Base-by-base conservation (phyloP, 2,329 filamentous ascomycete species). In the Aspergillus caelatus region DNA sequence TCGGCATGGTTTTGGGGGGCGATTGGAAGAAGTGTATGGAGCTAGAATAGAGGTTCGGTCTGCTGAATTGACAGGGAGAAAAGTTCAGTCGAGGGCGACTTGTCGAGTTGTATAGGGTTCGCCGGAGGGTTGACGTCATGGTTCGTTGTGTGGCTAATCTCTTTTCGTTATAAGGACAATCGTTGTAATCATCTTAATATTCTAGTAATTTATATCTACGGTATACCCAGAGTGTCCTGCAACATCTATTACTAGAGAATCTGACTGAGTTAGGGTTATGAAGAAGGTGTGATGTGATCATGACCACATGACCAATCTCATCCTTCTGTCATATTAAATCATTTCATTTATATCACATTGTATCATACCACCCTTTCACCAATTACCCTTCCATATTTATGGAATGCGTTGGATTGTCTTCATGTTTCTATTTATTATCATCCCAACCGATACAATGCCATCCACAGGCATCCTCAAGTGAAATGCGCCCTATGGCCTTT, bases 1-100 rank as follows among this genome's bases (percentile, higher is more conserved):
- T 63, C 6, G 70, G 71, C 74, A 77, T 77, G 23, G 34, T 59
- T 50, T n/a, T 30, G 28, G 57, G 4, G 10, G 30, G n/a, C 14
- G 56, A 48, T 10, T 48, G 32, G 39, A 55, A 19, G 19, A 26
- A 52, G 23, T 50, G 28, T 34, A 30, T 57, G 55, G 34, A 9
- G 43, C 10, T 23, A 63, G 8, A 45, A 28, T 23, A 41, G 19
- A 41, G 21, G 23, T 12, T 28, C 1, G 16, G 8, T 11, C n/a
- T 34, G 10, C 9, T 32, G 8, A 52, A 52, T 52, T 52, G 28
- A 34, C 16, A 4, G 14, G n/a, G 26, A 50, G 7, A 48, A 9
- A 9, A 16, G 14, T 16, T 28, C 45, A 28, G 46, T 28, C 26
- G 46, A n/a, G 26, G 46, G 46, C 26, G 46, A 30, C 10, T 19